Conservation (phyloP, 306 rosid genomes). For the Trifolium dubium region DNA sequence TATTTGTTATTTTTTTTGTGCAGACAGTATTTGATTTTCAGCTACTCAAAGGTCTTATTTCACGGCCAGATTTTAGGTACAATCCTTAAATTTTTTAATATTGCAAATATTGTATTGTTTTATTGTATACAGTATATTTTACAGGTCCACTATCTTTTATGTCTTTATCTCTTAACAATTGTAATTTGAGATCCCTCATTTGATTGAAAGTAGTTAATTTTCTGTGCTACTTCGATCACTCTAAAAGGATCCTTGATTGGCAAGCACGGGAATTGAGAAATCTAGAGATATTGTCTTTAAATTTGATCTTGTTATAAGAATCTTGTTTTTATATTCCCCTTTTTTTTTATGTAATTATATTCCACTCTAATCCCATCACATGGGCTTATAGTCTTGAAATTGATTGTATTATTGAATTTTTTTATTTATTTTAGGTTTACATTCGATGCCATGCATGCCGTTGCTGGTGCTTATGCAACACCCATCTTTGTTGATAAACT, state of each 20-base stretch:
- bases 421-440: constrained; percentile 58
- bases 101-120: constrained; percentile 5
- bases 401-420: constrained; percentile 26
- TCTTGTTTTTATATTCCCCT: too few species aligned
- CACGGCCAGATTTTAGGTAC: constrained; percentile 84
- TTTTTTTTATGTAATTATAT: background rate
- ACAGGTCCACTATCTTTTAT: too few species aligned
- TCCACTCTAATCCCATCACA: background rate
- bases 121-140: too few species aligned
- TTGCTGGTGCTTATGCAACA: constrained; percentile 93
- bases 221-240: too few species aligned
- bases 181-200: too few species aligned
- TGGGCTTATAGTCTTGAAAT: constrained; percentile 33
- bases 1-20: constrained; percentile 42
- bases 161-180: too few species aligned
- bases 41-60: constrained; percentile 77
- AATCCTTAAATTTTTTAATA: constrained; percentile 25
- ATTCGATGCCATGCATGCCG: constrained; percentile 98
- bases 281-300: too few species aligned
- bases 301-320: too few species aligned
- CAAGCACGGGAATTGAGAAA: too few species aligned
- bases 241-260: too few species aligned
- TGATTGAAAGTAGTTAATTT: too few species aligned
- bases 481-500: constrained; percentile 96
- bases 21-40: constrained; percentile 89